These are phyloP conservation scores for Geotrichum siamense DNA, from an alignment of 1,139 yeast genomes.

Conservation along the genomic window DNA sequence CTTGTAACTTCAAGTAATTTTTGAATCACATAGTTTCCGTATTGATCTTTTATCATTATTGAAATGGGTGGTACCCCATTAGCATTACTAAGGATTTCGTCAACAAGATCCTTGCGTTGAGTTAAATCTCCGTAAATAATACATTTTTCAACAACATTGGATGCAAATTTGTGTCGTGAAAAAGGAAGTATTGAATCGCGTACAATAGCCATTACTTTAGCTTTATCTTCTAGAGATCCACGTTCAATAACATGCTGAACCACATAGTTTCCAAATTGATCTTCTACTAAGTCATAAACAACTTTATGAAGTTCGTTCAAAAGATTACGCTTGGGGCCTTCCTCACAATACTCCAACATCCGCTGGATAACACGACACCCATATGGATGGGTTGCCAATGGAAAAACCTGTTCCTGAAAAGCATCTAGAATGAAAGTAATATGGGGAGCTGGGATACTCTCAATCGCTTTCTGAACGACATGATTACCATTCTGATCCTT, in stretches of 20 bases:
- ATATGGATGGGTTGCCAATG: slow-evolving; percentile 88
- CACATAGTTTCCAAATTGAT: slow-evolving; percentile 96
- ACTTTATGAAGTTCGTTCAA: slow-evolving; percentile 65
- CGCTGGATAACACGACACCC: slow-evolving; percentile 97
- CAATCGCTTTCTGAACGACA: slow-evolving; percentile 92
- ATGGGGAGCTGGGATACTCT: slow-evolving; percentile 65
- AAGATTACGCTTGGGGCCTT: slow-evolving; percentile 51
- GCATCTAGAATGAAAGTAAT: slow-evolving; percentile 69
- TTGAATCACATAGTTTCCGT: slow-evolving; percentile 94
- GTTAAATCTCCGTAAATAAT: slow-evolving; percentile 60
- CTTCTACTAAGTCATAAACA: slow-evolving; percentile 75
- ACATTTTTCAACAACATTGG: slow-evolving; percentile 94
- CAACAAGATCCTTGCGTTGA: slow-evolving; percentile 58
- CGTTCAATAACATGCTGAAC: slow-evolving; percentile 90
- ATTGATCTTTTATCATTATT: slow-evolving; percentile 94
- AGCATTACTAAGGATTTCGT: slow-evolving; percentile 48
- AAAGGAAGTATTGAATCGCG: slow-evolving; percentile 62
- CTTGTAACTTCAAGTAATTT: slow-evolving; percentile 79
- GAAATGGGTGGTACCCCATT: slow-evolving; percentile 33
- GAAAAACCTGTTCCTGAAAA: slow-evolving; percentile 72
- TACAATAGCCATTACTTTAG: slow-evolving; percentile 44
- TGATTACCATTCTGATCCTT: slow-evolving; percentile 98
- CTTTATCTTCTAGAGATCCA: slow-evolving; percentile 52
- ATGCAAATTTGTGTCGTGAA: slow-evolving; percentile 93
- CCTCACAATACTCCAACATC: slow-evolving; percentile 64